Base-by-base conservation (phyloP, 139 green algal species). In the Nannochloris sp. region DNA sequence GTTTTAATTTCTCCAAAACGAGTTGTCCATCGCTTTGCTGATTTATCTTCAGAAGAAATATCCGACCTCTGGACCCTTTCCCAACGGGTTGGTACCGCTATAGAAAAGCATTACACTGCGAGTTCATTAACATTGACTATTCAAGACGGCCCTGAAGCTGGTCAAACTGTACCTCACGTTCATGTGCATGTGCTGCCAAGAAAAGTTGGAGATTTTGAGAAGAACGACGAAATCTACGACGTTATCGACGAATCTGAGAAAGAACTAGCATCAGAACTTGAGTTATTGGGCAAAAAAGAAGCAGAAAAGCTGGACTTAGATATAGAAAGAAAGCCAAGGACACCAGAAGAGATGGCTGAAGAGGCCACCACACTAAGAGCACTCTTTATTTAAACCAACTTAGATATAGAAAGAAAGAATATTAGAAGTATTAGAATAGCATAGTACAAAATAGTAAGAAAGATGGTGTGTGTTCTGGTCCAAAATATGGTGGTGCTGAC, bases 181-280 rank as follows among this genome's bases (percentile, higher is more conserved):
- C 94, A 99, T 78, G 76, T 99, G 1, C 94, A 99, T 75, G 62
- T 96, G 15, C 71, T 99, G 63, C 94, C 94, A 0, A 71, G 94
- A n/a, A 82, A 65, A 39, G 13, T 61, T 2, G 83, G 83, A 3
- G 91, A 97, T 65, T 97, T 97, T 78, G 73, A 84, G 37, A 75
- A 79, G 12, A 99, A 98, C 79, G 93, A 99, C 61, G 72, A 97
- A 32, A 71, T 96, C 1, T 95, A 96, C 73, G 83, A 90, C 39
- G 83, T 63, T 4, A 75, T 96, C 1, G 86, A 90, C 46, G 65
- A 60, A 5, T 54, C 68, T 3, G 55, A 48, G 9, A 69, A 69
- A 45, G 60, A 68, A 10, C 32, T 64, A 23, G 37, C 64, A 27
- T 37, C 38, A n/a, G 36, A 15, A n/a, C 30, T 33, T 45, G 27